A percentile compares a stretch with the other conserved stretches of the same genome.
Conservation (phyloP, 2,329 filamentous ascomycete genomes). For the Ophiostoma tasmaniense region DNA sequence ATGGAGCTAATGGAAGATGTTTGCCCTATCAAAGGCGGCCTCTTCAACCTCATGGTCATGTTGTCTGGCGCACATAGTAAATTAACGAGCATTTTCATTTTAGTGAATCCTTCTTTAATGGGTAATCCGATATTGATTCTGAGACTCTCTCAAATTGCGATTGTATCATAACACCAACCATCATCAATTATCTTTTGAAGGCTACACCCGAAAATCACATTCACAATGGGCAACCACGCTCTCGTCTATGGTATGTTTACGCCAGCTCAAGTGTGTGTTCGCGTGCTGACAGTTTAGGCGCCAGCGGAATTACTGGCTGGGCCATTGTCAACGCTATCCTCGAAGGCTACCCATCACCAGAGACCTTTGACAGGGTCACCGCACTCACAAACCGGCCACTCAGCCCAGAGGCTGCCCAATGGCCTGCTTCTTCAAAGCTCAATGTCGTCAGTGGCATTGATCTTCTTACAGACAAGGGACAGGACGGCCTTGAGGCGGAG, state of each 20-base stretch:
- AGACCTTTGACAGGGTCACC: constrained; percentile 36
- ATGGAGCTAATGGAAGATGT: not conserved
- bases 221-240: not conserved
- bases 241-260: not conserved
- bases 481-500: constrained; percentile 16
- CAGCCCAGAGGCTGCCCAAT: constrained; percentile 24
- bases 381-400: constrained; percentile 40
- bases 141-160: not conserved
- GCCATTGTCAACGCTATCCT: constrained; percentile 40
- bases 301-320: constrained; percentile 43
- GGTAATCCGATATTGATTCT: not conserved
- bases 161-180: not conserved
- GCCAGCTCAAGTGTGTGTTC: not conserved
- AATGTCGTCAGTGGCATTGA: constrained; percentile 30
- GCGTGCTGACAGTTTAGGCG: constrained; percentile 17
- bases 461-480: constrained; percentile 26
- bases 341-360: constrained; percentile 36
- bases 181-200: not conserved
- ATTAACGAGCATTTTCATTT: not conserved
- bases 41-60: not conserved
- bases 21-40: not conserved
- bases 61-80: not conserved
- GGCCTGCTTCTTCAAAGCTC: constrained; percentile 27
- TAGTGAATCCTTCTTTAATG: not conserved
- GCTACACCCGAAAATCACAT: not conserved